Conservation (phyloP, 2,329 filamentous ascomycete species). For the Botryotinia calthae region DNA sequence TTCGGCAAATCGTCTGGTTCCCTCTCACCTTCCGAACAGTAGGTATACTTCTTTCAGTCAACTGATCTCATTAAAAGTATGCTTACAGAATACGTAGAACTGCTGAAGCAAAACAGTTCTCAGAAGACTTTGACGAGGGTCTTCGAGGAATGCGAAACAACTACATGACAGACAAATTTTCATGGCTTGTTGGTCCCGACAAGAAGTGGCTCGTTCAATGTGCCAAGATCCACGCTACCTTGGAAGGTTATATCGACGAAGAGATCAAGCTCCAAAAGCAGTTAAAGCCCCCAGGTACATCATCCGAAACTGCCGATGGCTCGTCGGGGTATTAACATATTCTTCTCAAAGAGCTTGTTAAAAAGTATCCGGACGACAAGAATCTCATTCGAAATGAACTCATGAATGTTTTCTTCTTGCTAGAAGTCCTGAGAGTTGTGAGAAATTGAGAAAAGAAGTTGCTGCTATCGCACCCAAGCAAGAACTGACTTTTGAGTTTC, state of each 20-base stretch:
- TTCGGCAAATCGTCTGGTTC: constrained; percentile 37
- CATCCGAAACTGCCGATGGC: neutral
- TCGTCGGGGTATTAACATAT: constrained; percentile 35
- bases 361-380: constrained; percentile 43
- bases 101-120: constrained; percentile 12
- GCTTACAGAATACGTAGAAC: neutral
- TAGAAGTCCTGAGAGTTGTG: constrained; percentile 33
- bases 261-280: constrained; percentile 17
- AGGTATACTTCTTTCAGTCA: neutral
- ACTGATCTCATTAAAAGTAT: neutral
- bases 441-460: constrained; percentile 35
- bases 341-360: constrained; percentile 50
- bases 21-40: constrained; percentile 19
- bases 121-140: constrained; percentile 21
- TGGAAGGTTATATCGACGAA: constrained; percentile 25
- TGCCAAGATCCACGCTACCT: constrained; percentile 21
- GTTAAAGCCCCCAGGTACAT: neutral
- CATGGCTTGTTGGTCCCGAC: constrained; percentile 12
- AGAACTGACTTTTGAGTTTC: constrained; percentile 47
- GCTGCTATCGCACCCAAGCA: constrained; percentile 35
- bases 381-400: constrained; percentile 39
- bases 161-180: constrained; percentile 18
- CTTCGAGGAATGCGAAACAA: constrained; percentile 21
- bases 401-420: constrained; percentile 38
- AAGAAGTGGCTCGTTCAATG: constrained; percentile 20